phyloP scores from a whole-genome alignment of 2,329 filamentous ascomycete species.

The Alternaria tenuissima region DNA sequence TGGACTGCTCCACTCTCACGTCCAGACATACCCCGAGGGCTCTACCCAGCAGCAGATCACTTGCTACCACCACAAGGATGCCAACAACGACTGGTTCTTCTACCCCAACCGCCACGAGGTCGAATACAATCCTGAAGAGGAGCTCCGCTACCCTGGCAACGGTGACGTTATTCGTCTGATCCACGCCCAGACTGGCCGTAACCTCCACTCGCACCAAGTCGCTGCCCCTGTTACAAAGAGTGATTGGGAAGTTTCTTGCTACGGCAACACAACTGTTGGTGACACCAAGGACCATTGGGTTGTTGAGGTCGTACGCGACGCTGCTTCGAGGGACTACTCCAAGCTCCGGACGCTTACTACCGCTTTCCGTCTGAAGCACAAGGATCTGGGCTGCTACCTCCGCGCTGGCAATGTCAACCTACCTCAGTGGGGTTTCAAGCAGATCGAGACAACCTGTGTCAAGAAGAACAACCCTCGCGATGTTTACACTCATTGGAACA shows the following conservation, averaged over 20 bases:
- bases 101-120: conserved; percentile 86
- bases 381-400: conserved; percentile 86
- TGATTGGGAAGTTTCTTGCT: conserved; percentile 92
- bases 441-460: conserved; percentile 95
- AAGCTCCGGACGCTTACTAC: conserved; percentile 91
- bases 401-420: conserved; percentile 95
- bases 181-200: conserved; percentile 94
- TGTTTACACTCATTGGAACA: conserved; percentile 98
- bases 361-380: conserved; percentile 86
- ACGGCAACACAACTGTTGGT: conserved; percentile 93
- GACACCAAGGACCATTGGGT: conserved; percentile 99
- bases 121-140: conserved; percentile 75
- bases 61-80: conserved; percentile 99
- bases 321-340: conserved; percentile 83
- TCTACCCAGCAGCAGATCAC: conserved; percentile 96
- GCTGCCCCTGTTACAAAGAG: conserved; percentile 87
- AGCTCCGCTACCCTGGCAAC: conserved; percentile 78
- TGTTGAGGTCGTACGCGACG: conserved; percentile 89
- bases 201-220: conserved; percentile 93
- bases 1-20: conserved; percentile 93
- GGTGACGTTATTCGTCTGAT: conserved; percentile 83
- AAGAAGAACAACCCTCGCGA: conserved; percentile 93
- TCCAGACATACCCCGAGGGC: conserved; percentile 94
- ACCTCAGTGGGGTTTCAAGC: conserved; percentile 99
- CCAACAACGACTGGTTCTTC: conserved; percentile 99